A percentile compares a stretch with the other conserved stretches of the same genome.
Evolutionary conservation across 1,139 yeast species (phyloP).

Genomic region (Suhomyces maxii): DNA sequence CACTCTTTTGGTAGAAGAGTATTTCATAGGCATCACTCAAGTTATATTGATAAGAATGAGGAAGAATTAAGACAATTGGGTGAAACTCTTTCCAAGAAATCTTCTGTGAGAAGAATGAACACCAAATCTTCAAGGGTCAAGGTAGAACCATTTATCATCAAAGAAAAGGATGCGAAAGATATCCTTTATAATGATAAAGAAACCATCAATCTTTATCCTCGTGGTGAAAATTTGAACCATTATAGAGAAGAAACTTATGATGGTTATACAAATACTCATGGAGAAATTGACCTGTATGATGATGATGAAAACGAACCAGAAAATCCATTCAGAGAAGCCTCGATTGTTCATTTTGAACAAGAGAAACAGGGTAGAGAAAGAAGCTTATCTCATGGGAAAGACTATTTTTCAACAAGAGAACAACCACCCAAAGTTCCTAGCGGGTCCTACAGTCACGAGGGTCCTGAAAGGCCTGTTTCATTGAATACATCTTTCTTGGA

Average conservation of each 20-base stretch:
- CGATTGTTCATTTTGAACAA: background rate
- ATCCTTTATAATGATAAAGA: slow-evolving; percentile 14
- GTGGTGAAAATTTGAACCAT: slow-evolving; percentile 10
- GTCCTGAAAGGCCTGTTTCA: background rate
- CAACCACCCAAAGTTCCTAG: background rate
- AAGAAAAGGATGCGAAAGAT: slow-evolving; percentile 14
- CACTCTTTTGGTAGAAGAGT: slow-evolving; percentile 6
- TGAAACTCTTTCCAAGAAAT: slow-evolving; percentile 24
- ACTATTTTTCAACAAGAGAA: background rate
- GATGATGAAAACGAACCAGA: no score
- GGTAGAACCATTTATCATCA: slow-evolving; percentile 9
- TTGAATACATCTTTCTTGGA: slow-evolving; percentile 23
- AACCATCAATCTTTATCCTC: slow-evolving; percentile 7
- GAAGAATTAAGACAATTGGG: slow-evolving; percentile 34
- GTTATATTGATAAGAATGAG: slow-evolving; percentile 18
- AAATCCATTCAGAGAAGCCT: background rate
- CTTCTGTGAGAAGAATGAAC: slow-evolving; percentile 13
- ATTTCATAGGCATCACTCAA: slow-evolving; percentile 9
- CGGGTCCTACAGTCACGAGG: background rate
- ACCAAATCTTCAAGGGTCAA: slow-evolving; percentile 5
- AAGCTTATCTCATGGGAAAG: background rate
- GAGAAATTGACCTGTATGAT: background rate
- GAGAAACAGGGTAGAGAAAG: background rate
- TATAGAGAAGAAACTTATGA: slow-evolving; percentile 21
- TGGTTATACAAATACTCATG: slow-evolving; percentile 15